Percentiles rank a stretch among this genome's conserved stretches.
Evolutionary conservation across 768 basidiomycete genomes (phyloP).

Genomic region (Podaxis sp.): DNA sequence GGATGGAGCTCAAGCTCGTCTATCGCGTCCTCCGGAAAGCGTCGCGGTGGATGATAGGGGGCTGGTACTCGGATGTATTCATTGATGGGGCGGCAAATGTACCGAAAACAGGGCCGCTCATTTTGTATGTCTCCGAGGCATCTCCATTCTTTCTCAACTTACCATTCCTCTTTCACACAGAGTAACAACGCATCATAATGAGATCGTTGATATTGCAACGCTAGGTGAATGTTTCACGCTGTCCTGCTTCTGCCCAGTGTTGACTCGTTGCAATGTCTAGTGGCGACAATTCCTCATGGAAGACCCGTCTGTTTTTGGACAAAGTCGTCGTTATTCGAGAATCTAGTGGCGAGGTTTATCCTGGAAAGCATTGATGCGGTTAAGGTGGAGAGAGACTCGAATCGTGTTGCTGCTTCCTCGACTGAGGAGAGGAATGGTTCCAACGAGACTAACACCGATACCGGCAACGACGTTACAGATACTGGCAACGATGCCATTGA

Average conservation of each 20-base stretch:
- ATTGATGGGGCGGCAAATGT: conserved; percentile 60
- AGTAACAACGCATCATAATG: conserved; percentile 66
- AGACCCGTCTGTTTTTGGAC: conserved; percentile 66
- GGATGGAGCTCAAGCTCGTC: conserved; percentile 50
- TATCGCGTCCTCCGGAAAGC: conserved; percentile 61
- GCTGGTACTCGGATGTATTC: conserved; percentile 63
- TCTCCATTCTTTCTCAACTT: background rate
- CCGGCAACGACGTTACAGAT: too few relatives aligned
- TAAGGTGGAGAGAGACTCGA: conserved; percentile 66
- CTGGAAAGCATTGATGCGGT: conserved; percentile 68
- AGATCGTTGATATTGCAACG: conserved; percentile 59
- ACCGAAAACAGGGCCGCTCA: conserved; percentile 53
- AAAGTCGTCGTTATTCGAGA: conserved; percentile 67
- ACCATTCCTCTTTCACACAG: conserved; percentile 28
- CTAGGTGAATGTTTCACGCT: conserved; percentile 31
- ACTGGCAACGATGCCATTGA: too few relatives aligned
- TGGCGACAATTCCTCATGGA: conserved; percentile 57
- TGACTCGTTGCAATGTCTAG: conserved; percentile 24
- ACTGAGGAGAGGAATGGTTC: background rate
- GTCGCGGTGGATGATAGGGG: conserved; percentile 58
- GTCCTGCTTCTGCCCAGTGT: background rate
- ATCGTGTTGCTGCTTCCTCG: conserved; percentile 28
- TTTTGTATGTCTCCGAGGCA: conserved; percentile 44
- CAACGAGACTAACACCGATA: too few relatives aligned
- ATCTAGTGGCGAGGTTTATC: conserved; percentile 50